phyloP scores from a whole-genome alignment of 495 filamentous ascomycete genomes.

The Podospora comata region DNA sequence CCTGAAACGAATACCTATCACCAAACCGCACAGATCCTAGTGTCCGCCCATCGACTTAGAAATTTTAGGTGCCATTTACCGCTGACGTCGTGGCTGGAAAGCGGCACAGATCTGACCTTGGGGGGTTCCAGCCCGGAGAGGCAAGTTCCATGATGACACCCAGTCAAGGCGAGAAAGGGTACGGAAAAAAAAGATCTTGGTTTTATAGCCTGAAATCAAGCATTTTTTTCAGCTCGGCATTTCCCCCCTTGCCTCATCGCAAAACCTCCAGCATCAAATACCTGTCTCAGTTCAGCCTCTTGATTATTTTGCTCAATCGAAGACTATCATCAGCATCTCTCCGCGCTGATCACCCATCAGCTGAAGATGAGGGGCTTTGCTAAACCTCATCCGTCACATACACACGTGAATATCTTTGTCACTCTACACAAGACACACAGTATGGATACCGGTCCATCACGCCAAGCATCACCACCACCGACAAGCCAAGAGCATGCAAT shows the following conservation, averaged over 20 bases:
- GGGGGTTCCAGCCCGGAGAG: background rate
- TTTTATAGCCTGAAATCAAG: slow-evolving; percentile 6
- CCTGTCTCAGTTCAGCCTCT: slow-evolving; percentile 6
- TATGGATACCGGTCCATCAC: background rate
- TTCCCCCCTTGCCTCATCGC: background rate
- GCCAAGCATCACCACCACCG: background rate
- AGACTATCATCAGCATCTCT: background rate
- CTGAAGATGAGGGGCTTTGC: background rate
- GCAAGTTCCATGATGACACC: background rate
- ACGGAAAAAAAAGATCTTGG: background rate
- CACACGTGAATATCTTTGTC: background rate
- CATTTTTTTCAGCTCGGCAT: slow-evolving; percentile 8
- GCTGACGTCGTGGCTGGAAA: slow-evolving; percentile 9
- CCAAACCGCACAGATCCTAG: background rate
- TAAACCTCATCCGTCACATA: background rate
- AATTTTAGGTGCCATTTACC: slow-evolving; percentile 4
- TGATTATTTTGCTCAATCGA: background rate
- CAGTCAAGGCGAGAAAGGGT: background rate
- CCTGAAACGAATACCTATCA: background rate
- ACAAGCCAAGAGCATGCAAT: background rate
- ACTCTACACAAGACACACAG: background rate
- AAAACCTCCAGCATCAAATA: background rate
- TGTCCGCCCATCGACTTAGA: background rate
- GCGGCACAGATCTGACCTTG: slow-evolving; percentile 3
- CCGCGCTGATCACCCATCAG: background rate